Evolutionary conservation across 2,329 filamentous ascomycete species (phyloP).

Genomic region (Aquanectria penicillioides): DNA sequence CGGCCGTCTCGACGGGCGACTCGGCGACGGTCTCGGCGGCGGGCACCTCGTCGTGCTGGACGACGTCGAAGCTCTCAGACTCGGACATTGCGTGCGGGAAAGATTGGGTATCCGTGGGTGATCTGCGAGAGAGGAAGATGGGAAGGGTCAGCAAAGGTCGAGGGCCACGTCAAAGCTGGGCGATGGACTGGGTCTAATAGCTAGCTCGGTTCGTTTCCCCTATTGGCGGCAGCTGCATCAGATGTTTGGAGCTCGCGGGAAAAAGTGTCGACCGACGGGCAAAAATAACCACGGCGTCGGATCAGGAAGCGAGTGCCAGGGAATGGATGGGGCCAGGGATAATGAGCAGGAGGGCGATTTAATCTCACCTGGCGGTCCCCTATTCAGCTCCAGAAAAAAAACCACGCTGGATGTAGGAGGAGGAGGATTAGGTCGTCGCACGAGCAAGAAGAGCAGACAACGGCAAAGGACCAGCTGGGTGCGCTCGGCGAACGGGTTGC

Average conservation of each 20-base stretch:
- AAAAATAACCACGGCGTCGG: neutral
- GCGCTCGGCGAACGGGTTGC: slow-evolving; percentile 12
- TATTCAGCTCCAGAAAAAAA: slow-evolving; percentile 22
- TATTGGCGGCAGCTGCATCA: slow-evolving; percentile 1
- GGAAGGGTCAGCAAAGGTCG: slow-evolving; percentile 14
- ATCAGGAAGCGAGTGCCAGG: slow-evolving; percentile 4
- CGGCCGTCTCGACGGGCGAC: slow-evolving; percentile 41
- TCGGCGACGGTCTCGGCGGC: slow-evolving; percentile 40
- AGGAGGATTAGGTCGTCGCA: neutral
- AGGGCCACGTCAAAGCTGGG: neutral
- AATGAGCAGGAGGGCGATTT: slow-evolving; percentile 11
- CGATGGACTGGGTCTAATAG: slow-evolving; percentile 19
- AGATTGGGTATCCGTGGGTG: slow-evolving; percentile 26
- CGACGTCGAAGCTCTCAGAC: slow-evolving; percentile 56
- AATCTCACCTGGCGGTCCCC: slow-evolving; percentile 28
- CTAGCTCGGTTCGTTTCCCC: neutral
- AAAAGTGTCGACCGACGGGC: slow-evolving; percentile 12
- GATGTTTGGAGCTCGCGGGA: slow-evolving; percentile 16
- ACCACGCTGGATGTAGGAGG: slow-evolving; percentile 8
- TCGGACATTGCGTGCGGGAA: slow-evolving; percentile 54
- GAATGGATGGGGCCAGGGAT: slow-evolving; percentile 25
- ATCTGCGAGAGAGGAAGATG: slow-evolving; percentile 16
- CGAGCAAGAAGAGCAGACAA: slow-evolving; percentile 14
- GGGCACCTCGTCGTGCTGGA: slow-evolving; percentile 54
- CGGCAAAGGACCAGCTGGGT: slow-evolving; percentile 6